Conservation (phyloP, 148 eudicot genomes). For the Rhododendron ovatum region DNA sequence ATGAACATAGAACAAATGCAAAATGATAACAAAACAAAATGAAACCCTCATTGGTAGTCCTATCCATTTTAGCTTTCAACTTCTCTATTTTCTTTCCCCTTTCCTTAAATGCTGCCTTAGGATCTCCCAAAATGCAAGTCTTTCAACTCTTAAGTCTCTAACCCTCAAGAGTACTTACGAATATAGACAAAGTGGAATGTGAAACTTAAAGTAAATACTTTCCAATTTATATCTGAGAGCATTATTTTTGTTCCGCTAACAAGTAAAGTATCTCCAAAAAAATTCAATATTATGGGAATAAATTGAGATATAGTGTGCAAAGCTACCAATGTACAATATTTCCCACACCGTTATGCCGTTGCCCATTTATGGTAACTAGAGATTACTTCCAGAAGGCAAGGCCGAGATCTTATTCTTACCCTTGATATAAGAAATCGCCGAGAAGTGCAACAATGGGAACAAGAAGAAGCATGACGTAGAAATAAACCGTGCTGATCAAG, state of each 20-base stretch:
- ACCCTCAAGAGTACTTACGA: background rate
- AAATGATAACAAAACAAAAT: background rate
- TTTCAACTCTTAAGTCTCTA: background rate
- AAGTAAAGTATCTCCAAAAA: background rate
- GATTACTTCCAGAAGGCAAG: background rate
- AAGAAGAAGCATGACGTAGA: slow-evolving; percentile 64
- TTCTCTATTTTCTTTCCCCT: background rate
- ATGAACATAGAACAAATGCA: background rate
- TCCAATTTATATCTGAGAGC: background rate
- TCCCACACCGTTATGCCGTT: background rate
- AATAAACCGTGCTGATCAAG: slow-evolving; percentile 81
- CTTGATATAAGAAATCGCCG: slow-evolving; percentile 75
- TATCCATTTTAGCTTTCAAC: background rate
- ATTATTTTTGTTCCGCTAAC: background rate
- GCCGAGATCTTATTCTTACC: slow-evolving; percentile 61
- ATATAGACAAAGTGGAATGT: background rate
- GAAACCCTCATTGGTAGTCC: background rate
- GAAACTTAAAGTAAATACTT: background rate
- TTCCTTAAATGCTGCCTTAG: background rate
- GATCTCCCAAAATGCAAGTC: background rate
- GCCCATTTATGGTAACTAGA: background rate
- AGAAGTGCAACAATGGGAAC: slow-evolving; percentile 81
- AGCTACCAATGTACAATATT: background rate
- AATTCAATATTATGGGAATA: background rate
- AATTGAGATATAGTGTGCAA: background rate